These are phyloP conservation scores for Galerina sulciceps DNA, from an alignment of 768 basidiomycete genomes.

Conservation along the genomic window DNA sequence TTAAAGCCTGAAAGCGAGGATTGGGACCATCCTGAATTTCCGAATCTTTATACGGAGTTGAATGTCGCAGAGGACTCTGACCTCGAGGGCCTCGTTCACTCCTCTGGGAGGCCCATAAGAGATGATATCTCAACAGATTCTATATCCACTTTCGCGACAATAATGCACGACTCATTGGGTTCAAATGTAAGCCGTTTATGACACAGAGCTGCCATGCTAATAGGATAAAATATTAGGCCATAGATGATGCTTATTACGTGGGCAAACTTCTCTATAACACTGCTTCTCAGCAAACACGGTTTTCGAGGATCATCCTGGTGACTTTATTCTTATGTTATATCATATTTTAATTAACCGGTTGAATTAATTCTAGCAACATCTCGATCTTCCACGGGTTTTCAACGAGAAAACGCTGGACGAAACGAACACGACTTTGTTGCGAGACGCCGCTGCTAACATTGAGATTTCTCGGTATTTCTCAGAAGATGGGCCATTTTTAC, in stretches of 20 bases:
- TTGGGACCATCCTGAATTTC: slow-evolving; percentile 78
- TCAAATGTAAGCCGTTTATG: slow-evolving; percentile 50
- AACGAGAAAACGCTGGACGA: slow-evolving; percentile 57
- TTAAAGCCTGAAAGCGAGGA: slow-evolving; percentile 80
- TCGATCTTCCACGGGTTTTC: slow-evolving; percentile 60
- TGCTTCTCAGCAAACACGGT: slow-evolving; percentile 68
- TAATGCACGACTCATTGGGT: slow-evolving; percentile 57
- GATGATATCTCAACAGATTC: slow-evolving; percentile 57
- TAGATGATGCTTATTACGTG: slow-evolving; percentile 60
- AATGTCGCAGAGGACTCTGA: slow-evolving; percentile 53
- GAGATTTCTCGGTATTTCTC: slow-evolving; percentile 63
- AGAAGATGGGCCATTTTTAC: slow-evolving; percentile 42
- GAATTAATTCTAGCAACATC: slow-evolving; percentile 47
- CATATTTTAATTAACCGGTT: neutral
- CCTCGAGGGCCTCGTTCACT: slow-evolving; percentile 58
- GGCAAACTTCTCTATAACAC: slow-evolving; percentile 66
- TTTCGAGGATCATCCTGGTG: slow-evolving; percentile 53
- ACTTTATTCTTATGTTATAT: neutral
- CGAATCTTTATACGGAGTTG: slow-evolving; percentile 69
- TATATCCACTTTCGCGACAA: slow-evolving; percentile 58
- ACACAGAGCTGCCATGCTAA: neutral
- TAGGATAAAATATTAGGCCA: slow-evolving; percentile 36
- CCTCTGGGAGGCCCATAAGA: slow-evolving; percentile 59
- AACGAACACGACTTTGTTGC: slow-evolving; percentile 55
- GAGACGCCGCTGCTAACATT: slow-evolving; percentile 67